phyloP scores from a whole-genome alignment of 106 monocot species.

The Platanthera zijinensis region DNA sequence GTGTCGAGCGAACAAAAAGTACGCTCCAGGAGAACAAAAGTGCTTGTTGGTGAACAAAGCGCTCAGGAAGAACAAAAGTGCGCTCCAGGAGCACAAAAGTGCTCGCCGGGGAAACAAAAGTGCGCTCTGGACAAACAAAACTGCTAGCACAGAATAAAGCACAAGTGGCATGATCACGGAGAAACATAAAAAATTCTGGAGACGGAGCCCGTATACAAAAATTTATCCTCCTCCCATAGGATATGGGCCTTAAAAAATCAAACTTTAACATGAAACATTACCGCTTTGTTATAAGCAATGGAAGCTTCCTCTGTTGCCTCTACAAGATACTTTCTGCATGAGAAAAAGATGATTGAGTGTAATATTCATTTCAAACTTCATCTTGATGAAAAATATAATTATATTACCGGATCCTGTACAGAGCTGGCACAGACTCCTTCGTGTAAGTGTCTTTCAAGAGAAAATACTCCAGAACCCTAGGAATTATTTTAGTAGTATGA shows the following conservation, averaged over 20 bases:
- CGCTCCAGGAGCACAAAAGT: too few species aligned
- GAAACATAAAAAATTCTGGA: too few species aligned
- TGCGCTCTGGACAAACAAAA: too few species aligned
- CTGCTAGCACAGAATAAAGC: too few species aligned
- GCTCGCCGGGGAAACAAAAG: too few species aligned
- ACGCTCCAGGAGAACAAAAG: too few species aligned
- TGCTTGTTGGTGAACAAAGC: too few species aligned
- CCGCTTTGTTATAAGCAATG: conserved; percentile 85
- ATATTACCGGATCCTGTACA: conserved; percentile 80
- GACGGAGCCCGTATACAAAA: too few species aligned
- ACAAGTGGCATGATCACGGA: too few species aligned
- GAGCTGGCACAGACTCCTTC: conserved; percentile 88
- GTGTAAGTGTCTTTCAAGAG: conserved; percentile 92
- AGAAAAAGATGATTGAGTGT: not conserved
- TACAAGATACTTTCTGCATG: conserved; percentile 77
- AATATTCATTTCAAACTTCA: not conserved
- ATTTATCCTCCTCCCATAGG: too few species aligned
- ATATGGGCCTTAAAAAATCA: not conserved
- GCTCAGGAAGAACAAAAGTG: too few species aligned
- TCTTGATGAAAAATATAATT: not conserved
- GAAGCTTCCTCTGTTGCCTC: conserved; percentile 98
- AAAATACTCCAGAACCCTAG: conserved; percentile 83
- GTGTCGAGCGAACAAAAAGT: too few species aligned
- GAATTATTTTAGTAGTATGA: conserved; percentile 3
- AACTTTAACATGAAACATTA: conserved; percentile 26